Base-by-base conservation (phyloP, 306 rosid genomes). In the Dryas alaskensis region DNA sequence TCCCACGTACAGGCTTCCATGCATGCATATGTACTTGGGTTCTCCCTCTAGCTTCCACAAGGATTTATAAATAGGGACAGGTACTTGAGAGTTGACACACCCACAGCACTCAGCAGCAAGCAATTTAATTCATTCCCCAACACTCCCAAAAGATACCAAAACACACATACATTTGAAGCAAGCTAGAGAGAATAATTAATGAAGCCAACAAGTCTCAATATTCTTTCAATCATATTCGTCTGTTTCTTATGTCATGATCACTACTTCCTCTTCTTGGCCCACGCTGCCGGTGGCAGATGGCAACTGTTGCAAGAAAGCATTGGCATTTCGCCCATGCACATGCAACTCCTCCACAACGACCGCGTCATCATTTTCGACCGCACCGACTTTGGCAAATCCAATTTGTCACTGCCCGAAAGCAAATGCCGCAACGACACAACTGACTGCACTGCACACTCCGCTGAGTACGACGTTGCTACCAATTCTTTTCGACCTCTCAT, bases 301-400 rank as follows among this genome's bases (percentile, higher is more conserved):
- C 54, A 78, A 54, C 69, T 83, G 4, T 66, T 92, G 4, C 86
- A 86, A 12, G 44, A 75, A 7, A 89, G 43, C 87, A 87, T 92
- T 0, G 96, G 97, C 78, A 84, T 92, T 8, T 84, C 89, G 0
- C 90, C 90, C 74, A 89, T 92, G 97, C 97, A 92, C 93, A 89
- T 92, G 97, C 97, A 92, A 54, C 78, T 92, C 0, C 82, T 88
- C 43, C 78, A 82, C 71, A 81, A 82, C 58, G 96, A 92, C 79
- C 78, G 80, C 3, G 86, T 92, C 22, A 22, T 89, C 19, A 83
- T 89, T 22, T 92, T 69, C 67, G 96, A 92, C 78, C 90, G 93
- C 16, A 89, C 97, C 3, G 92, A 86, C 74, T 88, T 88, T 42
- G 97, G 96, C 2, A n/a, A 10, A 3, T 92, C 98, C 25, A 86